Evolutionary conservation across 2,329 filamentous ascomycete species (phyloP), one percentile per base, ranked within the genome.

Genomic region (Alternaria ventricosa): DNA sequence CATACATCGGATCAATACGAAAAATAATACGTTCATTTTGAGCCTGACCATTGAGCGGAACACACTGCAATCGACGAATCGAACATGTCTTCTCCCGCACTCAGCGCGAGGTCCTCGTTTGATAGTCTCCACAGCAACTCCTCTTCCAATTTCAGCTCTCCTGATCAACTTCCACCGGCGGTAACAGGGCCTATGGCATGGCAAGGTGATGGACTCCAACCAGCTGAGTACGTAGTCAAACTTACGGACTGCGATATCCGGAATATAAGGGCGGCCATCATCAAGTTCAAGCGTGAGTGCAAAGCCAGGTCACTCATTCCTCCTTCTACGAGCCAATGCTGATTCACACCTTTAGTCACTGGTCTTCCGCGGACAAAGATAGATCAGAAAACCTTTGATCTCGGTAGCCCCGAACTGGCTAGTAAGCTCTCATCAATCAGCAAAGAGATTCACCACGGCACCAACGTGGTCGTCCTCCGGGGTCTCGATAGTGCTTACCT

Each of bases 131-230:
- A 71, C 41, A 77, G 75, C 58, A 69, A 59, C 51, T 47, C 60
- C 28, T 67, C 65, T 22, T 76, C 75, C 8, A 50, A 63, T 6
- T 55, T 59, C 41, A 75, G 74, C 5, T 64, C 65, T 43, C 77
- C 77, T 11, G 77, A 79, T 51, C 69, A 68, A 33, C 73, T 79
- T 20, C 65, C 73, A 1, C 74, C 75, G 18, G 63, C 71, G 13
- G 64, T 77, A n/a, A 50, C 55, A 10, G 75, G 77, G 23, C 72
- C 72, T 6, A 78, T 77, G 76, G 75, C 72, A n/a, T 80, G 78
- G 78, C 51, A 71, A 63, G 72, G 72, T 18, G 54, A 61, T 13
- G 73, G 75, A 45, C 67, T 80, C 23, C 55, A 75, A 27, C 67
- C 72, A 8, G 20, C 62, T 9, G 62, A 74, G 7, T 79, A 79